A percentile compares a stretch with the other conserved stretches of the same genome.
Conservation (phyloP, 2,329 filamentous ascomycete genomes). For the Zopfia rhizophila region DNA sequence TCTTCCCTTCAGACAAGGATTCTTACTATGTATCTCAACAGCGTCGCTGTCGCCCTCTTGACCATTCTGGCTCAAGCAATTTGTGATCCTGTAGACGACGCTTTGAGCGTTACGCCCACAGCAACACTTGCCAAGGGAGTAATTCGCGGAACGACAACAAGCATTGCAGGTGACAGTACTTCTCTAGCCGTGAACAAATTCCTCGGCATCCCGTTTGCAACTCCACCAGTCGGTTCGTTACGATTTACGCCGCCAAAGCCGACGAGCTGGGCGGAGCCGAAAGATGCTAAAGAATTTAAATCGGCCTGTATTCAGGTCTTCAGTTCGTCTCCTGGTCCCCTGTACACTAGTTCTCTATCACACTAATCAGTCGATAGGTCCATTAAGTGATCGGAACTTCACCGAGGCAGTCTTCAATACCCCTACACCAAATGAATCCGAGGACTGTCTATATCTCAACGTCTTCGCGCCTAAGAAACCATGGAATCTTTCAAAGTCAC, state of each 20-base stretch:
- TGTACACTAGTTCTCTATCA: background rate
- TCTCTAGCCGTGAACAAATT: constrained; percentile 8
- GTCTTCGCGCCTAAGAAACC: constrained; percentile 33
- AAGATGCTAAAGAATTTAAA: constrained; percentile 4
- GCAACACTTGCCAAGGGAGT: constrained; percentile 6
- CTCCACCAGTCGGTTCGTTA: background rate
- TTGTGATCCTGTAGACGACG: no score
- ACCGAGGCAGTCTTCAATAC: constrained; percentile 11
- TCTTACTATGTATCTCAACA: no score
- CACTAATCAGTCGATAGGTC: background rate
- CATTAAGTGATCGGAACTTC: constrained; percentile 1
- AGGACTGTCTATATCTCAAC: constrained; percentile 47
- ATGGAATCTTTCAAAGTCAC: background rate
- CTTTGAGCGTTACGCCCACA: no score
- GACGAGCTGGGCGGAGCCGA: constrained; percentile 2
- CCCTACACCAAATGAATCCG: constrained; percentile 18
- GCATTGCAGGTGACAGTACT: constrained; percentile 4
- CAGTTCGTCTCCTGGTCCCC: background rate
- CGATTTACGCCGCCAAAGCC: constrained; percentile 6
- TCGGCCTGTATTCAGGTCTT: constrained; percentile 3
- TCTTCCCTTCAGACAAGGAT: no score
- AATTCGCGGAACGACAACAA: constrained; percentile 12
- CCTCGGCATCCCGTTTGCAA: constrained; percentile 11
- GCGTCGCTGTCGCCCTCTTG: no score
- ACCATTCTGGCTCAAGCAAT: no score